Base-by-base conservation (phyloP, 2,329 filamentous ascomycete species). In the Drechslera avenae region DNA sequence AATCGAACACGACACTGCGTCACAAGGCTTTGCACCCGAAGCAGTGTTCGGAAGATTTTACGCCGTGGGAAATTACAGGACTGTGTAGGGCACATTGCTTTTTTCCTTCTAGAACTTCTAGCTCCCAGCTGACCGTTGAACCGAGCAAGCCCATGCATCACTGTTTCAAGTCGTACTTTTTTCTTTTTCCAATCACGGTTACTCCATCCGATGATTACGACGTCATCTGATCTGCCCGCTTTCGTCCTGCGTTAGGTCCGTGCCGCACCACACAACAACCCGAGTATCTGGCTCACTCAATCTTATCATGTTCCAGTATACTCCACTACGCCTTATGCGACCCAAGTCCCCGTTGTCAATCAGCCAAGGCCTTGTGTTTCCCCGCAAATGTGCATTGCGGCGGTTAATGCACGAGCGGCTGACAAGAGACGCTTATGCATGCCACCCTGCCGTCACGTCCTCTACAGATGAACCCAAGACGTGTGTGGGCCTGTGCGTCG, bases 401-500 rank as follows among this genome's bases (percentile, higher is more conserved):
- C 52, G 52, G 52, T 52, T 31, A 36, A 35, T 54, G 46, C 44
- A 52, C 41, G 23, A 19, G 49, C 52, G 42, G 51, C 54, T 53
- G 51, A 44, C 39, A 41, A 47, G 44, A 50, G 39, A 42, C 50
- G 39, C 48, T 56, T 46, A 62, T 61, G 59, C 59, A 58, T 28
- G 34, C 50, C 41, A 46, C 43, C 39, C 46, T 52, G 39, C 47
- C 46, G 51, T 51, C 50, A 44, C 41, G 39, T 40, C 46, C 36
- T 46, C 42, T 52, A 45, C 46, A 50, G 54, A 52, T 45, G 33
- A 39, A 30, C 40, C 50, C 54, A 52, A 54, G 46, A 44, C 52
- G 52, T 54, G 46, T 50, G 46, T 52, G 53, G 41, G 48, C 46
- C 53, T 56, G 51, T 56, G 52, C 46, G 53, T 55, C 47, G 56